Evolutionary conservation across 352 stramenopile genomes (phyloP).

Genomic region (Pythium monospermum): DNA sequence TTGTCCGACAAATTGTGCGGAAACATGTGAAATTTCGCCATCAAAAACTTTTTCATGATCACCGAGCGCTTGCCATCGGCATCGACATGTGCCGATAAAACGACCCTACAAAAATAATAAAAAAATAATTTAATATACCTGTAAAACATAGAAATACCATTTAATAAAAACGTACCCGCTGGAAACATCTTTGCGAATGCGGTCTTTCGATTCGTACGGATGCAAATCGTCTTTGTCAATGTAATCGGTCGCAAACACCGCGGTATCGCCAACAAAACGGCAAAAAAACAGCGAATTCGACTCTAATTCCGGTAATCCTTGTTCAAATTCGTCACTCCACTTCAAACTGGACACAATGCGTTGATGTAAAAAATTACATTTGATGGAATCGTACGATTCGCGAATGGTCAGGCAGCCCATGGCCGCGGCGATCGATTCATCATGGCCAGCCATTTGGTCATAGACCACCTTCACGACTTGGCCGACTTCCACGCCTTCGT

Average conservation of each 20-base stretch:
- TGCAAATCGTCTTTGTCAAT: conserved; percentile 77
- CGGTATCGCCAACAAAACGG: conserved; percentile 54
- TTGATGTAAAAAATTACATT: conserved; percentile 80
- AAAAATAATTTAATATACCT: conserved; percentile 2
- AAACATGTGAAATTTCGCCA: conserved; percentile 80
- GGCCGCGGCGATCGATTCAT: conserved; percentile 43
- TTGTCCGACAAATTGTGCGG: conserved; percentile 66
- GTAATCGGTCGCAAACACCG: conserved; percentile 65
- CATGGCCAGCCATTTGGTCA: conserved; percentile 62
- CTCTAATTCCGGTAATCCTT: conserved; percentile 61
- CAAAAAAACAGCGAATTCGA: conserved; percentile 70
- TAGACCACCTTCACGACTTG: conserved; percentile 66
- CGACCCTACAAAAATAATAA: conserved; percentile 27
- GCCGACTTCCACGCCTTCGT: conserved; percentile 57
- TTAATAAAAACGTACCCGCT: conserved; percentile 34
- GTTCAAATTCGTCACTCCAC: conserved; percentile 37
- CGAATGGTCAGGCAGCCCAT: conserved; percentile 62
- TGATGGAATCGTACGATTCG: conserved; percentile 71
- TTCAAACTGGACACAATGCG: conserved; percentile 73
- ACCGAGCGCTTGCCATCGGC: conserved; percentile 57
- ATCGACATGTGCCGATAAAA: conserved; percentile 59
- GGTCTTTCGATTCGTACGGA: conserved; percentile 59
- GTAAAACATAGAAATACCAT: background rate
- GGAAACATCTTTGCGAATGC: conserved; percentile 73
- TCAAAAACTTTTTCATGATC: conserved; percentile 76